A percentile compares a stretch with the other conserved stretches of the same genome.
phyloP scores from a whole-genome alignment of 1,139 yeast genomes.

The Pichia sp. region DNA sequence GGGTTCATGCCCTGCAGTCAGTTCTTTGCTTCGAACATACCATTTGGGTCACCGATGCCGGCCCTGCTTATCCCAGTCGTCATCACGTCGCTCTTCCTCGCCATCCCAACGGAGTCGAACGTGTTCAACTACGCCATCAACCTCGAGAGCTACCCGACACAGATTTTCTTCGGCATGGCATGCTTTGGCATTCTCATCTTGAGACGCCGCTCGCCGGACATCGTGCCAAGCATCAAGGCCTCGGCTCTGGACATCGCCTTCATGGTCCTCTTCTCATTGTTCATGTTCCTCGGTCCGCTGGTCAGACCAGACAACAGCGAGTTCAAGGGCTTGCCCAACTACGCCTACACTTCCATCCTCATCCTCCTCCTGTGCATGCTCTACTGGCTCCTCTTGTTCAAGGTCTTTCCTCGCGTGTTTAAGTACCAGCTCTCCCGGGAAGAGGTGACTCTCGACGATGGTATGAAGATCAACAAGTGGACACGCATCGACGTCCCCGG shows the following conservation, averaged over 20 bases:
- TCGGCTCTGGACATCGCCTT: conserved; percentile 39
- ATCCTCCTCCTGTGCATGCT: conserved; percentile 35
- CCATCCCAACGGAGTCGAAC: conserved; percentile 34
- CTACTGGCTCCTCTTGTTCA: conserved; percentile 48
- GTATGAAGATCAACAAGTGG: conserved; percentile 47
- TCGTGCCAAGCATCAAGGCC: conserved; percentile 46
- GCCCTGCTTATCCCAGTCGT: conserved; percentile 35
- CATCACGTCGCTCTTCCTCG: conserved; percentile 31
- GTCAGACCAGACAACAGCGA: conserved; percentile 33
- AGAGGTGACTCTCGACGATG: conserved; percentile 42
- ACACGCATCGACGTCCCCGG: neutral
- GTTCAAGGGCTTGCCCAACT: conserved; percentile 37
- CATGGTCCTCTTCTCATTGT: conserved; percentile 38
- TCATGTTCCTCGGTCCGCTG: conserved; percentile 45
- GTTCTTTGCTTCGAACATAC: conserved; percentile 54
- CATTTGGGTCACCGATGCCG: conserved; percentile 51
- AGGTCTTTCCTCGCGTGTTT: conserved; percentile 39
- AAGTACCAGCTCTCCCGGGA: conserved; percentile 39
- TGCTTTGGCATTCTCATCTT: conserved; percentile 49
- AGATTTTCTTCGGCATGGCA: conserved; percentile 44
- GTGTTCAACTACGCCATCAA: conserved; percentile 51
- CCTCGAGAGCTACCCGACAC: conserved; percentile 53
- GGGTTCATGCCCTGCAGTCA: conserved; percentile 53
- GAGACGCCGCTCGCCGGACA: conserved; percentile 40
- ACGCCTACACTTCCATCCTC: conserved; percentile 29